Evolutionary conservation across 2,329 filamentous ascomycete species (phyloP), one percentile per base, ranked within the genome.

Genomic region (Sclerotinia spermophila): DNA sequence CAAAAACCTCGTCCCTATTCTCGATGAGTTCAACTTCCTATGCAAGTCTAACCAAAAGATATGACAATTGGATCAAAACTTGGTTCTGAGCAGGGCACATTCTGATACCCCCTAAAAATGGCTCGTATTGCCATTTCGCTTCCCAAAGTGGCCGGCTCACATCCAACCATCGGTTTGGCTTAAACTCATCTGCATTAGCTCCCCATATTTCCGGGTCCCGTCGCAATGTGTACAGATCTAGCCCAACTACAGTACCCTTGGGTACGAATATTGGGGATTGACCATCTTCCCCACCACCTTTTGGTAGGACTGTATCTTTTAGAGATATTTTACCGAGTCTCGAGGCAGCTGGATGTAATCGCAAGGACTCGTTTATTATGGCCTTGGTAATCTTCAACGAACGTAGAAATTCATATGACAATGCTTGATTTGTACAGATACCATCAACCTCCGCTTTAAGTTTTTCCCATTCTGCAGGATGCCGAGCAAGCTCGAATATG

Each of bases 121-220:
- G 78, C 6, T 79, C 51, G 71, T 79, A 80, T 7, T 74, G 76
- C 81, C 17, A 81, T n/a, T 60, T 68, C 42, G 42, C 55, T 40
- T 68, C 55, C 42, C 55, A 68, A 13, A 60, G 7, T n/a, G 56
- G 42, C 3, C 44, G 42, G 4, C 51, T 21, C 1, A 44, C 1
- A 40, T 60, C 55, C 33, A 68, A 15, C 55, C 55, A 68, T 38
- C 81, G 71, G 71, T 82, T 81, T 0, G 81, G 81, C 8, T 74
- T 74, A 69, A 82, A 83, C 19, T 79, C 78, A 38, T 82, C 77
- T 6, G 79, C 76, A 58, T 81, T 77, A 1, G 72, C 69, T 21
- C 81, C 81, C 72, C 80, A 84, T 35, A 82, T 72, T 19, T 80
- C 77, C 21, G 72, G 69, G 2, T 77, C 72, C 5, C 81, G 76